Conservation (phyloP, 805 yeast species). For the Pichia californica region DNA sequence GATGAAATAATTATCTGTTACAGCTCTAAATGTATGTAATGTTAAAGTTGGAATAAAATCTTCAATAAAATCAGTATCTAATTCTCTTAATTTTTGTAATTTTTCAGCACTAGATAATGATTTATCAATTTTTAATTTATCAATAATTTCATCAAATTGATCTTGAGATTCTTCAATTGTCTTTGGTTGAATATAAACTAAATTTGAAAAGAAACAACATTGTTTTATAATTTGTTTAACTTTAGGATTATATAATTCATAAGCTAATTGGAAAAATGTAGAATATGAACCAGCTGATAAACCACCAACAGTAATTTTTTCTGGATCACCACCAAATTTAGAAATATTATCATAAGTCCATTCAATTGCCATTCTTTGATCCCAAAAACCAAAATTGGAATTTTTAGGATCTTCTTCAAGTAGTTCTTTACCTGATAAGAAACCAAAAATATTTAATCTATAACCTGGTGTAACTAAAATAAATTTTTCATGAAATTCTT, state of each 20-base stretch:
- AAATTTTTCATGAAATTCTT: slow-evolving; percentile 26
- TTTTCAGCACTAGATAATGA: slow-evolving; percentile 10
- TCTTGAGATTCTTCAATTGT: slow-evolving; percentile 27
- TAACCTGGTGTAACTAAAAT: slow-evolving; percentile 34
- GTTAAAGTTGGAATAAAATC: slow-evolving; percentile 8
- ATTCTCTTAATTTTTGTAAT: slow-evolving; percentile 7
- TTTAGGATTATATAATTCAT: slow-evolving; percentile 37
- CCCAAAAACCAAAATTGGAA: slow-evolving; percentile 37
- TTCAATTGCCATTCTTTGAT: slow-evolving; percentile 38
- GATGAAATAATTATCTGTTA: slow-evolving; percentile 34
- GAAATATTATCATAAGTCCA: slow-evolving; percentile 39
- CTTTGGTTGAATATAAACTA: slow-evolving; percentile 34
- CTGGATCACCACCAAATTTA: slow-evolving; percentile 41
- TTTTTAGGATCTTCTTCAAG: slow-evolving; percentile 25
- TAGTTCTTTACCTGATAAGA: slow-evolving; percentile 33
- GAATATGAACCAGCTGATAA: slow-evolving; percentile 42
- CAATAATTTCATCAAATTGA: slow-evolving; percentile 32
- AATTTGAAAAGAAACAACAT: slow-evolving; percentile 30
- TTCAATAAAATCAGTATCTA: slow-evolving; percentile 7
- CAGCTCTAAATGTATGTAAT: slow-evolving; percentile 30
- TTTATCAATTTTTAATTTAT: slow-evolving; percentile 16
- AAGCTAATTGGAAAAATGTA: slow-evolving; percentile 35
- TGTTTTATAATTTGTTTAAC: slow-evolving; percentile 34
- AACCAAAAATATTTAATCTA: slow-evolving; percentile 35
- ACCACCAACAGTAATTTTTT: slow-evolving; percentile 37